Evolutionary conservation across 805 yeast species (phyloP), one percentile per base, ranked within the genome.

Genomic region (Naumovozyma dairenensis): DNA sequence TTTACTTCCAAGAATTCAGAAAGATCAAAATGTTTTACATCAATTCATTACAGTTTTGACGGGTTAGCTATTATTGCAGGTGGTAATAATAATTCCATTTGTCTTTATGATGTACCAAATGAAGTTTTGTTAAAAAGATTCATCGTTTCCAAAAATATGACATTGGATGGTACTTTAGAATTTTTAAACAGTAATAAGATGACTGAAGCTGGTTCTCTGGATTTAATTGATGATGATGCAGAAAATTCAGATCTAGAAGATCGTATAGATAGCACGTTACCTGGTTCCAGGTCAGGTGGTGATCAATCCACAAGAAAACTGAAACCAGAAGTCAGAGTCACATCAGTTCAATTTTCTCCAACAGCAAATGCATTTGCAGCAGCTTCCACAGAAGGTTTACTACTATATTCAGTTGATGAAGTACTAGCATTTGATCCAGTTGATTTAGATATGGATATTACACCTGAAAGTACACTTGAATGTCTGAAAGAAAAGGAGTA

Each of bases 371-470:
- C 93, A 21, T 92, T 92, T 66, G 92, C 94, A 1, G 94, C 94
- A 27, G 92, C 96, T 0, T 78, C 96, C 1, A 92, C 98, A 0
- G 97, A 89, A 56, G 98, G 98, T 6, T 63, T 92, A 29, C 63
- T 86, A 36, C 65, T 92, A 1, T 92, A 72, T 55, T 79, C 94
- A 1, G 72, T 86, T 25, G 93, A 89, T 56, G 77, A 77, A 32
- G 63, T 72, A 8, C 60, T 79, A 32, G 62, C 77, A 19, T 92
- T 92, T 53, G 98, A 92, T 64, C 98, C 98, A 21, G 84, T 84
- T 54, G 97, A 92, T 56, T 68, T 92, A 52, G 97, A 89, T 53
- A 66, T 86, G 30, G 97, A 92, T 48, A 75, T 89, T 19, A 92
- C 98, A 0, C 93, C 95, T 1, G 81, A 74, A 29, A 63, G 81